phyloP scores from a whole-genome alignment of 2,329 filamentous ascomycete species.

The Aspergillus jensenii region DNA sequence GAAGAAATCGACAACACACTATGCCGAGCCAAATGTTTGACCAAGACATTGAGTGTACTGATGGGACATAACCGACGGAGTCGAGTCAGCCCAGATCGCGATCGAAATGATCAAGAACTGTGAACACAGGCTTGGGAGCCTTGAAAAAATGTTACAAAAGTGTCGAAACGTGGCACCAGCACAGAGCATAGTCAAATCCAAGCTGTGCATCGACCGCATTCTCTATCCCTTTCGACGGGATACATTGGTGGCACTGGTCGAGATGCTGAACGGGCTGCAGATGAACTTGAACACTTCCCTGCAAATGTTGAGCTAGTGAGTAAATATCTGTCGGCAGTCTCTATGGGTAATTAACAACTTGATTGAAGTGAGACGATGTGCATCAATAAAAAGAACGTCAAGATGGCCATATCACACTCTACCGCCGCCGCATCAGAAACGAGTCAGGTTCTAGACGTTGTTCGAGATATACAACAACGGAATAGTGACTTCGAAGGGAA shows the following conservation, averaged over 20 bases:
- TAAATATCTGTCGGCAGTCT: background rate
- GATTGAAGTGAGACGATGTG: too few relatives aligned
- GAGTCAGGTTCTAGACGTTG: too few relatives aligned
- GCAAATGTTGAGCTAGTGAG: conserved; percentile 15
- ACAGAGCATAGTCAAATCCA: background rate
- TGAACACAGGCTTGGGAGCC: background rate
- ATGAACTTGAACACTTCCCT: conserved; percentile 13
- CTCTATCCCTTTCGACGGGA: conserved; percentile 14
- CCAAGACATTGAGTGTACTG: background rate
- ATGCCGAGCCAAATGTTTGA: conserved; percentile 4
- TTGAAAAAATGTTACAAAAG: background rate
- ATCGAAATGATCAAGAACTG: conserved; percentile 8
- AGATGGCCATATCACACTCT: too few relatives aligned
- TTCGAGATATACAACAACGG: too few relatives aligned
- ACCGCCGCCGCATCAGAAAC: too few relatives aligned
- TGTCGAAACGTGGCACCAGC: background rate
- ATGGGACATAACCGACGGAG: background rate
- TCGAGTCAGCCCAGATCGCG: background rate
- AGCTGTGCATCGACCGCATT: conserved; percentile 3
- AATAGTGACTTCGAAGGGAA: too few relatives aligned
- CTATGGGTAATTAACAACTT: background rate
- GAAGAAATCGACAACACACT: conserved; percentile 9
- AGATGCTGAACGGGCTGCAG: conserved; percentile 11
- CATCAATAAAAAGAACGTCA: background rate
- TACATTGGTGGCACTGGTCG: conserved; percentile 10